Conservation (phyloP, 805 yeast genomes). For the Cyberlindnera galapagoensis region DNA sequence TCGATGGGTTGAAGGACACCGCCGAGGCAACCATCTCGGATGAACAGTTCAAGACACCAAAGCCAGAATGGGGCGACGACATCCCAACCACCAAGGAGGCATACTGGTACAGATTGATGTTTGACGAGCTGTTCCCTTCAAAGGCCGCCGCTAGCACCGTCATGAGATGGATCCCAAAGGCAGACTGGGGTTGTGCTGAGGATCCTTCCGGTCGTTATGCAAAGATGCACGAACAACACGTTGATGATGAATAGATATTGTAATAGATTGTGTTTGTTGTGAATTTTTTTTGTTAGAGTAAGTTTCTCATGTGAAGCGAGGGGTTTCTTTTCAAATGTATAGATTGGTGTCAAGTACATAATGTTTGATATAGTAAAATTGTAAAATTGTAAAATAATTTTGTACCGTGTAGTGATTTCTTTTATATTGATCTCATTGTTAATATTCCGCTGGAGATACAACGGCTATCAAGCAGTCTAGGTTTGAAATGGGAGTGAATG, state of each 20-base stretch:
- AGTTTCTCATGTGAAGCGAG: neutral
- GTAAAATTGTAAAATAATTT: neutral
- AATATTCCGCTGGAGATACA: no score
- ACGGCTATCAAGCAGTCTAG: no score
- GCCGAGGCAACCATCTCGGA: slow-evolving; percentile 85
- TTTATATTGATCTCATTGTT: neutral
- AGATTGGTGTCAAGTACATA: no score
- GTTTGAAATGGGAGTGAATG: no score
- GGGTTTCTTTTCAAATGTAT: neutral
- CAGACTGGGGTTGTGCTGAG: slow-evolving; percentile 99
- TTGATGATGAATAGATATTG: slow-evolving; percentile 34
- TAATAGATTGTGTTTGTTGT: no score
- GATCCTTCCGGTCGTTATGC: slow-evolving; percentile 99
- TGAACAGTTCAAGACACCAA: slow-evolving; percentile 85
- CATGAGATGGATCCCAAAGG: slow-evolving; percentile 99
- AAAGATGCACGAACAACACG: slow-evolving; percentile 74
- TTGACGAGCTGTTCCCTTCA: slow-evolving; percentile 87
- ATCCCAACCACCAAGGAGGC: slow-evolving; percentile 98
- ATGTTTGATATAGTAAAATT: neutral
- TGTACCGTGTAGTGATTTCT: neutral
- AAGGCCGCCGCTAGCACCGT: slow-evolving; percentile 93
- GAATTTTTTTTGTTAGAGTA: no score
- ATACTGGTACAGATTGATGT: slow-evolving; percentile 96
- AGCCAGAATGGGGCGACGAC: slow-evolving; percentile 94
- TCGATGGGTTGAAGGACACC: slow-evolving; percentile 92